Base-by-base conservation (phyloP, 2,329 filamentous ascomycete species). In the Podosphaera aphanis region DNA sequence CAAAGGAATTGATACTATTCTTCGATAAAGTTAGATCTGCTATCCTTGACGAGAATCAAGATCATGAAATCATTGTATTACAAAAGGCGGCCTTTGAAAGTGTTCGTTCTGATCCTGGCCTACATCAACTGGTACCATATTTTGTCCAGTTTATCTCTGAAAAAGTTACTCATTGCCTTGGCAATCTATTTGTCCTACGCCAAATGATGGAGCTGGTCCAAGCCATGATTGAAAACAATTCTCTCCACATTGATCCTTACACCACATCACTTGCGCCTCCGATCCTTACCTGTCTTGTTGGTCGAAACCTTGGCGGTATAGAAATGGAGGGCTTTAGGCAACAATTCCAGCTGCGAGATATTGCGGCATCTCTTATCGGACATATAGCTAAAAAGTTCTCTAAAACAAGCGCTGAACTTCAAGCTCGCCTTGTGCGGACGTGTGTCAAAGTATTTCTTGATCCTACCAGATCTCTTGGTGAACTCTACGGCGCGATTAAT, bases 61-160 rank as follows among this genome's bases (percentile, higher is more conserved):
- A 93, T 51, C 81, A 92, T 51, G 74, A 78, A 53, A 73, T 76
- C 39, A 65, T 70, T 19, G 65, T 71, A 16, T 77, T 93, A 58
- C 79, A 88, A 45, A 75, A 80, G 43, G 85, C 90, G 0, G 90
- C 84, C 0, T 71, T 94, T 29, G 79, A 83, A 45, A 92, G 83
- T 21, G 74, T 98, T 20, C 72, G 79, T 43, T 81, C 84, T 47
- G 90, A 98, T 57, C 85, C 90, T 0, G 88, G 88, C 33, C 73
- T 95, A 35, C 90, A 98, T 60, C 90, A 98, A 62, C 74, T 98
- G 8, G 77, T 93, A 23, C 90, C 90, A 0, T 98, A 98, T 63
- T 94, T 95, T 56, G 79, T 93, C 49, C 85, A 92, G 60, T 95
- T 93, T 61, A 81, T 95, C 56, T 79, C 85, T 18, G 88, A 94